phyloP scores from a whole-genome alignment of 78 protist species.

The Creolimax fragrantissima region DNA sequence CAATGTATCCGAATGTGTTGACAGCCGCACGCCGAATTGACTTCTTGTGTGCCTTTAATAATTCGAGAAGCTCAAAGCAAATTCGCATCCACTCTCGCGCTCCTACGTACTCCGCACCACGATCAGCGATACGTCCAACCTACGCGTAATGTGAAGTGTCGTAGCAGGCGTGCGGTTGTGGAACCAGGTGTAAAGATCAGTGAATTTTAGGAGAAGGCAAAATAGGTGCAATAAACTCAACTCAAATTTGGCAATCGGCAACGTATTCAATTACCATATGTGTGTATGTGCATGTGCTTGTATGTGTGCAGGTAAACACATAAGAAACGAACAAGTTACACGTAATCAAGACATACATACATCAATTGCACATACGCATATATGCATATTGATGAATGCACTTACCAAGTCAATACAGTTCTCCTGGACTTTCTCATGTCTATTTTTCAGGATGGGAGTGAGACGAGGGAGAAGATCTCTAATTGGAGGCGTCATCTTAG shows the following conservation, averaged over 20 bases:
- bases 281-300: neutral
- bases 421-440: slow-evolving; percentile 94
- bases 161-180: too few relatives aligned
- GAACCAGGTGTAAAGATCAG: too few relatives aligned
- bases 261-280: too few relatives aligned
- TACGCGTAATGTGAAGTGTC: too few relatives aligned
- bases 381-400: too few relatives aligned
- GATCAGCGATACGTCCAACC: neutral
- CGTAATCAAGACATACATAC: too few relatives aligned
- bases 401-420: slow-evolving; percentile 91
- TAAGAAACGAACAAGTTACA: neutral
- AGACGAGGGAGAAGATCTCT: slow-evolving; percentile 88
- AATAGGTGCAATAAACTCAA: too few relatives aligned
- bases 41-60: slow-evolving; percentile 90
- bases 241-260: too few relatives aligned
- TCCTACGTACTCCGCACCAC: slow-evolving; percentile 76
- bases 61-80: slow-evolving; percentile 93
- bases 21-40: slow-evolving; percentile 92
- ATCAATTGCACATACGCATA: too few relatives aligned
- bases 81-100: slow-evolving; percentile 97
- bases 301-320: neutral
- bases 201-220: too few relatives aligned
- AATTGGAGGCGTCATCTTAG: slow-evolving; percentile 89
- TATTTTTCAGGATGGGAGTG: slow-evolving; percentile 89
- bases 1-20: slow-evolving; percentile 94